These are phyloP conservation scores for Phytophthora tubulina DNA, from an alignment of 352 stramenopile species.

Conservation along the genomic window DNA sequence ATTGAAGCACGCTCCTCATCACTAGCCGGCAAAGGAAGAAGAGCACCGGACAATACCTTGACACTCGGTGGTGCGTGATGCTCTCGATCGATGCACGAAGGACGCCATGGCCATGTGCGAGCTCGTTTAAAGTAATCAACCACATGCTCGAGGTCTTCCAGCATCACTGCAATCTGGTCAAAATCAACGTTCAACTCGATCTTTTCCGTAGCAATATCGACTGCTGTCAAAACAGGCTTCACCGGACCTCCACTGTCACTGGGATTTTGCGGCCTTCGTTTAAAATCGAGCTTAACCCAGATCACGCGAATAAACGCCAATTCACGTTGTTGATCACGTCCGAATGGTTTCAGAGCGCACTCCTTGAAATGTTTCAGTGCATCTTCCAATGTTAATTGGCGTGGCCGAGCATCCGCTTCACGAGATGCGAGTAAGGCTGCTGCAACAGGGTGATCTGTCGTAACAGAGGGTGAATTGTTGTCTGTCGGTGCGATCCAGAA, in stretches of 20 bases:
- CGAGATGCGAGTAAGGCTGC: neutral
- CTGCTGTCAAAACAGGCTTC: slow-evolving; percentile 38
- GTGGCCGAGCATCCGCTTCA: neutral
- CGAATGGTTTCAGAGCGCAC: slow-evolving; percentile 41
- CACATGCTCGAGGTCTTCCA: slow-evolving; percentile 55
- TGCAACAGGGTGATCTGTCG: slow-evolving; percentile 7
- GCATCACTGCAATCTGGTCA: slow-evolving; percentile 57
- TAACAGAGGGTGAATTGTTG: slow-evolving; percentile 2
- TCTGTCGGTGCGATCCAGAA: slow-evolving; percentile 31
- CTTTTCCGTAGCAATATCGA: slow-evolving; percentile 70
- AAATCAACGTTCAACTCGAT: slow-evolving; percentile 69
- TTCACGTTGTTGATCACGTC: slow-evolving; percentile 46
- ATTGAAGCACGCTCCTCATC: slow-evolving; percentile 20
- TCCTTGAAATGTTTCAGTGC: slow-evolving; percentile 50
- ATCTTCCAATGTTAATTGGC: slow-evolving; percentile 22
- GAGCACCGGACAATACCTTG: slow-evolving; percentile 28
- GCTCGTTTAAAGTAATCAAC: slow-evolving; percentile 46
- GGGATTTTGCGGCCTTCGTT: slow-evolving; percentile 17
- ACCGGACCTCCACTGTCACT: neutral
- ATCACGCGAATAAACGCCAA: slow-evolving; percentile 59
- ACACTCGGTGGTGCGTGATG: slow-evolving; percentile 47
- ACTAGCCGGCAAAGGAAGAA: slow-evolving; percentile 52
- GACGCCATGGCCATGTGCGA: slow-evolving; percentile 50
- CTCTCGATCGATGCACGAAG: slow-evolving; percentile 64
- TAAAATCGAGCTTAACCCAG: slow-evolving; percentile 76